phyloP scores from a whole-genome alignment of 768 basidiomycete species.

The Pilatotrama ljubarskyi region DNA sequence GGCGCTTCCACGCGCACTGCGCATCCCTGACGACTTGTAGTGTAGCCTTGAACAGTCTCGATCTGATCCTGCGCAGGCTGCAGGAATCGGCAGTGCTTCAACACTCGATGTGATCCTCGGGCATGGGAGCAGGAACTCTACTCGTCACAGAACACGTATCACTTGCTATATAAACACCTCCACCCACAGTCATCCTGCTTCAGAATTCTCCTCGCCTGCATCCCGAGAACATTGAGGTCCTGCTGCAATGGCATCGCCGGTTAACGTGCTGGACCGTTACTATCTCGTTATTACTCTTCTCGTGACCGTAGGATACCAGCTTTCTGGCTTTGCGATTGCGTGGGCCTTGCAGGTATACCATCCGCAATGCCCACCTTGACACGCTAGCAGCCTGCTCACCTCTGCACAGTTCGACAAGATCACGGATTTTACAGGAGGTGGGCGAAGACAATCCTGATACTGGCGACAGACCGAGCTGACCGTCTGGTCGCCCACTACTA shows the following conservation, averaged over 20 bases:
- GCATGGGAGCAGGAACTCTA: no score
- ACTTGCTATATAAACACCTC: no score
- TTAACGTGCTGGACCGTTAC: slow-evolving; percentile 49
- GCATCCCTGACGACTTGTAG: not conserved
- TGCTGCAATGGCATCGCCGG: slow-evolving; percentile 26
- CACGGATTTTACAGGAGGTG: slow-evolving; percentile 68
- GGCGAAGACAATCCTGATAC: slow-evolving; percentile 20
- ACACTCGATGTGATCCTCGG: not conserved
- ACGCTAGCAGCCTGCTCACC: not conserved
- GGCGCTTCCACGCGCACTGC: not conserved
- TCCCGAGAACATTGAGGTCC: no score
- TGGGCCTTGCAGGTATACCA: slow-evolving; percentile 52
- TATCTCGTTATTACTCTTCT: slow-evolving; percentile 52
- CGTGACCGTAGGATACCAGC: slow-evolving; percentile 58
- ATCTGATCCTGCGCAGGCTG: slow-evolving; percentile 9
- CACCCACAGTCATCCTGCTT: no score
- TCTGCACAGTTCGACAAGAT: slow-evolving; percentile 62
- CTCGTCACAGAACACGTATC: no score
- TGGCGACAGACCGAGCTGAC: not conserved
- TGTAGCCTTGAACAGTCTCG: not conserved
- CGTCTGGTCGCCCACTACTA: slow-evolving; percentile 10
- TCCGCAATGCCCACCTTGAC: not conserved
- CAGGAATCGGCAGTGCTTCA: not conserved
- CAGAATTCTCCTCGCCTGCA: no score
- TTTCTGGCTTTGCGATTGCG: slow-evolving; percentile 62